Evolutionary conservation across 2,329 filamentous ascomycete genomes (phyloP), one percentile per base, ranked within the genome.

Genomic region (Purpureocillium lavendulum): DNA sequence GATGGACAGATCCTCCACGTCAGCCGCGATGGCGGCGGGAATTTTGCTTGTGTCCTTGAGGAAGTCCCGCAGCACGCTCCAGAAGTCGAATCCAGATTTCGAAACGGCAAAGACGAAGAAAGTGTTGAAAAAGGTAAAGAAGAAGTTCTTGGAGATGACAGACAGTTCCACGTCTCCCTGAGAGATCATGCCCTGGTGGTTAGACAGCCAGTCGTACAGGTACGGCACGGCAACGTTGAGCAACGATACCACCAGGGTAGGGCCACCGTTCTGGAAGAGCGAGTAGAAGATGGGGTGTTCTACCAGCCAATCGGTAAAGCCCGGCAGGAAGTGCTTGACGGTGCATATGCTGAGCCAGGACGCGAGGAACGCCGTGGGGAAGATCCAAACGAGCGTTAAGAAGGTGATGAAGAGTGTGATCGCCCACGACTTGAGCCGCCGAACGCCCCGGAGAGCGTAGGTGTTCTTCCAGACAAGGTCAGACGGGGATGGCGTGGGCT

Each of bases 101-200:
- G 94, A 85, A 18, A 92, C 75, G 1, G 90, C 94, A 59, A 97
- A 96, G 33, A 97, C 78, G 37, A 97, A 76, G 64, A 98, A 98
- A 41, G 97, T 87, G 64, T 98, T 98, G 76, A 98, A 97, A 63
- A 98, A 98, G 9, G 85, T 89, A 59, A 98, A 98, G 71, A 97
- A 95, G 66, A 97, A 98, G 62, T 97, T 98, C 67, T 98, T 98
- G 39, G 87, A 95, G 48, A 98, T 90, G 33, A 94, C 73, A 0
- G 92, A 97, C 7, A 98, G 72, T 60, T 97, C 92, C 16, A 98
- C 82, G 45, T 98, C 92, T 33, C 87, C 87, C 51, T 88, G 86
- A 1, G 92, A 97, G 38, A 95, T 87, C 81, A 94, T 94, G 36
- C 92, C 92, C 66, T 98, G 92, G 38, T 79, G 75, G 57, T 89